A percentile compares a stretch with the other conserved stretches of the same genome.
Evolutionary conservation across 2,329 filamentous ascomycete species (phyloP).

Genomic region (Shiraia bambusicola): DNA sequence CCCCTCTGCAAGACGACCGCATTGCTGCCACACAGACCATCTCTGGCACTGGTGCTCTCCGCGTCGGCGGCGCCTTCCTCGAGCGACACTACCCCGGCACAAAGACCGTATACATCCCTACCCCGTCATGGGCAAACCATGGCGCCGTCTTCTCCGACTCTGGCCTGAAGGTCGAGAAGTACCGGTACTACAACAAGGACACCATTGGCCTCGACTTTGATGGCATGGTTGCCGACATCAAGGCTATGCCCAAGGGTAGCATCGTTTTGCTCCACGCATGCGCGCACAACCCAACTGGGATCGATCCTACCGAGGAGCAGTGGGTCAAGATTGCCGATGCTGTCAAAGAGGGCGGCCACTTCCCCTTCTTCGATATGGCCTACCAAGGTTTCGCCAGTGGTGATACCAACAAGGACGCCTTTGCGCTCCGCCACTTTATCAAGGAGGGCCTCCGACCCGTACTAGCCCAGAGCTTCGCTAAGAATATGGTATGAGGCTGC

Average conservation of each 20-base stretch:
- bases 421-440: constrained; percentile 90
- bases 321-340: constrained; percentile 88
- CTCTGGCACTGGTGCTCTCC: constrained; percentile 93
- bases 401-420: constrained; percentile 88
- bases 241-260: constrained; percentile 81
- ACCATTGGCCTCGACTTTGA: constrained; percentile 98
- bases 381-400: constrained; percentile 98
- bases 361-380: constrained; percentile 98
- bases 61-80: constrained; percentile 92
- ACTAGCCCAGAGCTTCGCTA: constrained; percentile 92
- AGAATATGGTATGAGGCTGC: constrained; percentile 82
- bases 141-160: constrained; percentile 93
- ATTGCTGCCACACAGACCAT: constrained; percentile 96
- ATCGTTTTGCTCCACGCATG: constrained; percentile 94
- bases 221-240: constrained; percentile 87
- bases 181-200: constrained; percentile 98
- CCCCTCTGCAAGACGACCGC: constrained; percentile 71
- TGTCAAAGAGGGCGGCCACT: constrained; percentile 84
- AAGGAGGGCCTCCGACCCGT: constrained; percentile 85
- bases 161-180: constrained; percentile 87
- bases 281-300: constrained; percentile 95
- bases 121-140: constrained; percentile 97
- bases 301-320: constrained; percentile 89
- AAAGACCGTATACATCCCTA: constrained; percentile 97
- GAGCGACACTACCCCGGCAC: constrained; percentile 84